Conservation (phyloP, 2,329 filamentous ascomycete species). For the Neopestalotiopsis sp. region DNA sequence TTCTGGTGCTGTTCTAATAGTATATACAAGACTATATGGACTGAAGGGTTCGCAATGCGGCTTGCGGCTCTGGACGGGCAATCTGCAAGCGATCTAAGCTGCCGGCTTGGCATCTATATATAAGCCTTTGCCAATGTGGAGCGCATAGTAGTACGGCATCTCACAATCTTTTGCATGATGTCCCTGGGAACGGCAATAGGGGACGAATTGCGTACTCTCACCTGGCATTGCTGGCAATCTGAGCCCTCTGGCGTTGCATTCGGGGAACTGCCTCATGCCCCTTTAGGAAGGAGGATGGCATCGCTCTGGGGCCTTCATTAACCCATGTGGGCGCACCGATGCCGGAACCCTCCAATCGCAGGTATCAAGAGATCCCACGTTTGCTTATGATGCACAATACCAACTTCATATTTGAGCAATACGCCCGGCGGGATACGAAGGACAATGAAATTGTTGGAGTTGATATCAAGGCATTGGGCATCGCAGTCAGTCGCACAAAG, state of each 20-base stretch:
- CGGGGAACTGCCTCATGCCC: not conserved
- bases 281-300: not conserved
- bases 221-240: not conserved
- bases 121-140: not conserved
- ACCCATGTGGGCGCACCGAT: not conserved
- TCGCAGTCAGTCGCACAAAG: not conserved
- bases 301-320: not conserved
- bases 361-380: not conserved
- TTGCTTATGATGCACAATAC: not conserved
- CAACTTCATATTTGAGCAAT: not conserved
- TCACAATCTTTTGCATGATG: not conserved
- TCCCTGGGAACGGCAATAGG: too few relatives aligned
- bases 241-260: not conserved
- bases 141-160: not conserved
- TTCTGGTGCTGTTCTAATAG: not conserved
- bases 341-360: not conserved
- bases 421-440: not conserved
- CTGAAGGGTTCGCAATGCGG: not conserved
- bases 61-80: not conserved
- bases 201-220: not conserved
- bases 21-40: not conserved
- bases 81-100: not conserved
- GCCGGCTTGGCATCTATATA: conserved; percentile 1
- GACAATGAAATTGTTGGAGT: not conserved
- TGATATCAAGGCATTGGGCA: not conserved